A percentile compares a stretch with the other conserved stretches of the same genome.
Conservation (phyloP, 169 alveolate species). For the Plasmodium ovale region DNA sequence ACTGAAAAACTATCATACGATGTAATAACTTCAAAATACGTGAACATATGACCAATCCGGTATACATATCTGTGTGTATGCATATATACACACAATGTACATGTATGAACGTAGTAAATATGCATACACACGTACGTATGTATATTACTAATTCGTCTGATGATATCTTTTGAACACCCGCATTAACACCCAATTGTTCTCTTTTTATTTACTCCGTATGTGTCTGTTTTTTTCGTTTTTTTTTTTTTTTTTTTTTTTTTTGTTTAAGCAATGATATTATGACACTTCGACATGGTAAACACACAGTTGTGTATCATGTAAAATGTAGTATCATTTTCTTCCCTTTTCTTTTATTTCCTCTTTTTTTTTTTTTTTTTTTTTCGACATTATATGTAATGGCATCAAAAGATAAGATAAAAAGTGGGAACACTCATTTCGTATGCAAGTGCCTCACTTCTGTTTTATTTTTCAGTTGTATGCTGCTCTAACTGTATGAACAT, state of each 20-base stretch:
- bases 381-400: not conserved
- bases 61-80: no score
- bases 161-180: no score
- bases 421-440: not conserved
- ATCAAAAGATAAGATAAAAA: not conserved
- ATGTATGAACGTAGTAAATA: no score
- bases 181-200: no score
- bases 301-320: not conserved
- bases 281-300: conserved; percentile 1
- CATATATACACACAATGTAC: no score
- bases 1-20: no score
- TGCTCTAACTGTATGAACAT: conserved; percentile 7
- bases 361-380: not conserved
- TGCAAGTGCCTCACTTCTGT: not conserved
- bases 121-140: no score
- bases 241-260: conserved; percentile 3
- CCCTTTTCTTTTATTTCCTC: no score
- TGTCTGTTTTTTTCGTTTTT: conserved; percentile 21
- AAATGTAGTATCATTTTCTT: not conserved
- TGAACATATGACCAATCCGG: no score
- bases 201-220: no score
- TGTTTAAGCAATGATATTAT: not conserved
- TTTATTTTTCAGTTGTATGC: not conserved
- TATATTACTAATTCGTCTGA: no score
- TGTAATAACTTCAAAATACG: no score